phyloP scores from a whole-genome alignment of 345 rosid genomes.

The Pistacia atlantica region DNA sequence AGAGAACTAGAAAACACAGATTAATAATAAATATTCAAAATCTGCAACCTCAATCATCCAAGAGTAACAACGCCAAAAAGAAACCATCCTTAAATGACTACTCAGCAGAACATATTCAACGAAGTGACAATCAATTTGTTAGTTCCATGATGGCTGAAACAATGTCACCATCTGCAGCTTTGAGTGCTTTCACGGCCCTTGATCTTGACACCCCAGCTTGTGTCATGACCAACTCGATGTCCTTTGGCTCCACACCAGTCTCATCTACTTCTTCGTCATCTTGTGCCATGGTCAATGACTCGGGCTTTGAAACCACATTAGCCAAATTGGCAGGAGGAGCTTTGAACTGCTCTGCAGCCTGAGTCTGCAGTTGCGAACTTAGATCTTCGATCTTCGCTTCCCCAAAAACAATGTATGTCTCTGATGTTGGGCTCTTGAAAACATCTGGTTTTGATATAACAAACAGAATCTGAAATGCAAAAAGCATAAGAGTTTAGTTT shows the following conservation, averaged over 20 bases:
- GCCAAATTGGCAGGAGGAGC: background rate
- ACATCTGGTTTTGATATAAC: conserved; percentile 7
- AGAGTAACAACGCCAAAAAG: no score
- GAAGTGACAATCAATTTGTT: background rate
- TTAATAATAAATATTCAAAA: no score
- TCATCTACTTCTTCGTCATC: conserved; percentile 18
- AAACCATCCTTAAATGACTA: no score
- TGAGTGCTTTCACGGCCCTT: conserved; percentile 8
- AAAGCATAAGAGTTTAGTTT: no score
- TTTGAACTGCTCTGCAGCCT: conserved; percentile 10
- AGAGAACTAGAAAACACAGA: no score
- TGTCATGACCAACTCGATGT: conserved; percentile 18
- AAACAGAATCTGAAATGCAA: background rate
- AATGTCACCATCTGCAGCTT: conserved; percentile 6
- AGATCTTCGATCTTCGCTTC: conserved; percentile 5
- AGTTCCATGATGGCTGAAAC: conserved; percentile 12
- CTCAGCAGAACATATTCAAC: no score
- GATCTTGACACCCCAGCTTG: conserved; percentile 7
- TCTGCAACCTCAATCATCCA: no score
- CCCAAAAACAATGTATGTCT: conserved; percentile 1
- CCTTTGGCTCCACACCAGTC: conserved; percentile 3
- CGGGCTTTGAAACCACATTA: background rate
- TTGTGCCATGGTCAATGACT: conserved; percentile 2
- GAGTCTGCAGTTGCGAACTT: conserved; percentile 9
- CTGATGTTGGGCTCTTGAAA: conserved; percentile 8